Conservation (phyloP, 2,329 filamentous ascomycete species). For the Penicillium sp. region DNA sequence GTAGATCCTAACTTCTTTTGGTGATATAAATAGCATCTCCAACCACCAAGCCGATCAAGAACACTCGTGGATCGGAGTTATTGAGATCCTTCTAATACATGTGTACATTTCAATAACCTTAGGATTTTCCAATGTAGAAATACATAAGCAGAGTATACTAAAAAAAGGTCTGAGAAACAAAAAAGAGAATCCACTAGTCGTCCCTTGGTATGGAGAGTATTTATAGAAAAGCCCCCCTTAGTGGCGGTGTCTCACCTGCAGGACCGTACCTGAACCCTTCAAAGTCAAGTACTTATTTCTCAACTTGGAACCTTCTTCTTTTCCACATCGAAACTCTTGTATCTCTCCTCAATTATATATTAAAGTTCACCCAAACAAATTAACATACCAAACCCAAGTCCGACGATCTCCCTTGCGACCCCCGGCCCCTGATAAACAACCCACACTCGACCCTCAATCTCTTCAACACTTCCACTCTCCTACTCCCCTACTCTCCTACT, state of each 20-base stretch:
- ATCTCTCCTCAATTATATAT: not conserved
- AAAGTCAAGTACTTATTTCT: constrained; percentile 8
- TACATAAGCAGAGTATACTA: not conserved
- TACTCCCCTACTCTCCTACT: constrained; percentile 6
- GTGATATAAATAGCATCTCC: constrained; percentile 15
- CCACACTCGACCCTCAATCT: constrained; percentile 1
- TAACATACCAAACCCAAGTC: not conserved
- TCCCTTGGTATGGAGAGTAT: constrained; percentile 12
- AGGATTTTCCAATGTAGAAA: not conserved
- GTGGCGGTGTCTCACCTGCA: constrained; percentile 21
- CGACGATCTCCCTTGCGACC: not conserved
- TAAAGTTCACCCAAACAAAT: not conserved
- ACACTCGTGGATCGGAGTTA: not conserved
- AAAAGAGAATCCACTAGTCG: constrained; percentile 4
- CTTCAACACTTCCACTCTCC: not conserved
- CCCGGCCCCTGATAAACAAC: constrained; percentile 9
- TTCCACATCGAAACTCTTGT: not conserved
- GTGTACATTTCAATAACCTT: not conserved
- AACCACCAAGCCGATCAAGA: not conserved
- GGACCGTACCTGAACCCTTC: constrained; percentile 9
- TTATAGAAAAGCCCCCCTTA: constrained; percentile 18
- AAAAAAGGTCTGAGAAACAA: not conserved
- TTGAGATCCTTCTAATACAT: not conserved
- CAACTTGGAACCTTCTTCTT: not conserved
- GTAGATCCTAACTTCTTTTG: constrained; percentile 2